Percentiles rank a stretch among this genome's conserved stretches.
Evolutionary conservation across 1,284 basidiomycete genomes (phyloP).

Genomic region (Pascua guehoae): DNA sequence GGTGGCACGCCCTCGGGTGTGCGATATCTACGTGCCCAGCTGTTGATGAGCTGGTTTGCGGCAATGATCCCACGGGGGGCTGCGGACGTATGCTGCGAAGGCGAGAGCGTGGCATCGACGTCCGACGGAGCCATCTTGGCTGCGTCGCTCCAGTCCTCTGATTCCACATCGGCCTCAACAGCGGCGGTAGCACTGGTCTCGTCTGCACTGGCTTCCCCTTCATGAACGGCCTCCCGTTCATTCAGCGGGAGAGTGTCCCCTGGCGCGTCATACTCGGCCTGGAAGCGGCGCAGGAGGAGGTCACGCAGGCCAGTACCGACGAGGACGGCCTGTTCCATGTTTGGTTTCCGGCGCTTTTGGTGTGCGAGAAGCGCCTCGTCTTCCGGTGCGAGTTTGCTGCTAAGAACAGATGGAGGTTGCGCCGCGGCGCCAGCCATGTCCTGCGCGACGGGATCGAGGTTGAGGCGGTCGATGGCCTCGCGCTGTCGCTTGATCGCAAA

Average conservation of each 20-base stretch:
- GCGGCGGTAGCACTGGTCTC: no score
- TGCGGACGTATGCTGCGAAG: slow-evolving; percentile 4
- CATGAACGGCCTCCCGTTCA: no score
- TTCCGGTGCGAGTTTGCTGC: slow-evolving; percentile 2
- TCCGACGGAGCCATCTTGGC: slow-evolving; percentile 28
- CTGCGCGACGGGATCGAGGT: slow-evolving; percentile 57
- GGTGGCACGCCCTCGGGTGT: slow-evolving; percentile 55
- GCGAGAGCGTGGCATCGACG: slow-evolving; percentile 33
- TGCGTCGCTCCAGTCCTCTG: slow-evolving; percentile 1
- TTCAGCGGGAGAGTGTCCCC: slow-evolving; percentile 1
- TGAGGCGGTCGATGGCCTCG: slow-evolving; percentile 60
- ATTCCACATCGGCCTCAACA: slow-evolving; percentile 11
- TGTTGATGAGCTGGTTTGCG: slow-evolving; percentile 66
- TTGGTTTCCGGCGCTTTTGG: background rate
- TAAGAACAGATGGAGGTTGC: background rate
- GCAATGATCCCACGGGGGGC: slow-evolving; percentile 57
- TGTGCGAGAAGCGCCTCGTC: slow-evolving; percentile 1
- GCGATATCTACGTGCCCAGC: slow-evolving; percentile 68
- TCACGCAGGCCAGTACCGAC: slow-evolving; percentile 68
- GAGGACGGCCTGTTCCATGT: slow-evolving; percentile 53
- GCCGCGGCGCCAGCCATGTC: slow-evolving; percentile 34
- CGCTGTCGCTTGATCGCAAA: slow-evolving; percentile 68
- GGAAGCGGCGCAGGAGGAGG: slow-evolving; percentile 59
- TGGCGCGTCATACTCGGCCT: slow-evolving; percentile 21
- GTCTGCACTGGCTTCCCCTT: no score